Evolutionary conservation across 345 rosid species (phyloP).

Genomic region (sweet orange (Citrus sinensis)): DNA sequence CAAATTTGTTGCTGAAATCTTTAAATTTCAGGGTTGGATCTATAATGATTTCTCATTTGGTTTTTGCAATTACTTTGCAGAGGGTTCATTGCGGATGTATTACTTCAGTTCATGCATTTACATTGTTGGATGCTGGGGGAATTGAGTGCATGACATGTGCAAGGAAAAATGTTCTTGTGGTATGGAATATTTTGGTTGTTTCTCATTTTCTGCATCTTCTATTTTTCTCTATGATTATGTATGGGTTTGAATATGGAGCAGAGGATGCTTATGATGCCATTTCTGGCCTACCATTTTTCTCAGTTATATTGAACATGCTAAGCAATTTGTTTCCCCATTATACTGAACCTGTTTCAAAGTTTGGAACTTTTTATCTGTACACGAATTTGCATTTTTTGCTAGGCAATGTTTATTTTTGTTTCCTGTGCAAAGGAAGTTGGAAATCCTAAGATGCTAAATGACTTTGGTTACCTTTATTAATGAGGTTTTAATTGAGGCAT

Average conservation of each 20-base stretch:
- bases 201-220: background rate
- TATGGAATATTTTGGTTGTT: constrained; percentile 35
- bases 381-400: background rate
- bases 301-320: background rate
- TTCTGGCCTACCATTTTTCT: background rate
- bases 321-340: background rate
- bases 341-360: background rate
- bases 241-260: background rate
- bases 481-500: background rate
- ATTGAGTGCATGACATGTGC: constrained; percentile 76
- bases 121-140: constrained; percentile 89
- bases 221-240: background rate
- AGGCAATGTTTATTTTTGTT: background rate
- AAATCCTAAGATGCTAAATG: background rate
- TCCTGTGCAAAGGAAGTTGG: background rate
- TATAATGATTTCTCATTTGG: constrained; percentile 16
- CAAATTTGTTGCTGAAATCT: constrained; percentile 6
- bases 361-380: background rate
- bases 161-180: constrained; percentile 58
- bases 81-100: constrained; percentile 93
- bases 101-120: constrained; percentile 54
- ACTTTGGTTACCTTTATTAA: background rate
- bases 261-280: background rate
- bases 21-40: constrained; percentile 10
- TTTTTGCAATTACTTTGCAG: constrained; percentile 40